A percentile compares a stretch with the other conserved stretches of the same genome.
Evolutionary conservation across 345 rosid species (phyloP).

Genomic region (Brassica rapa): DNA sequence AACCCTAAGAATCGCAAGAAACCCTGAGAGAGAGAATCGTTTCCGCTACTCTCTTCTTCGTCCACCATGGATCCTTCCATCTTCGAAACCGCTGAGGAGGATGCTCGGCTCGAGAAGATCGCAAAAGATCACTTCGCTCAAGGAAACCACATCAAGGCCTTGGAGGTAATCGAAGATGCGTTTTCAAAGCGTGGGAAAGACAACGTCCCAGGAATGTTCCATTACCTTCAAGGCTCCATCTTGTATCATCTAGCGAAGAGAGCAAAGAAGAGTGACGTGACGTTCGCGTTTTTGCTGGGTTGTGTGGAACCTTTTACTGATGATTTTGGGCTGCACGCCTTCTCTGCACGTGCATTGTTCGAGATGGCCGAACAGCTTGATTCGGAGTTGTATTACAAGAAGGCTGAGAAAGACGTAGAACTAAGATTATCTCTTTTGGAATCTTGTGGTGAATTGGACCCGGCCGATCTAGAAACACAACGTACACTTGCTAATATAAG

Average conservation of each 20-base stretch:
- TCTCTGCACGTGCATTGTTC: background rate
- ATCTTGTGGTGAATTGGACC: background rate
- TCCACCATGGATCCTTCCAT: background rate
- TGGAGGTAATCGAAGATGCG: conserved; percentile 20
- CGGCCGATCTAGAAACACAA: background rate
- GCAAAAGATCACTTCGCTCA: background rate
- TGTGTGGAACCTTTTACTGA: conserved; percentile 1
- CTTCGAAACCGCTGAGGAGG: background rate
- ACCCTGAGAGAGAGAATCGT: background rate
- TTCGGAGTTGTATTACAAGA: background rate
- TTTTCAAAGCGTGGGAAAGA: background rate
- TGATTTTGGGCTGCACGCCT: background rate
- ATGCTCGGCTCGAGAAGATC: background rate
- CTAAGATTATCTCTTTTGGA: background rate
- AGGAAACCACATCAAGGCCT: conserved; percentile 26
- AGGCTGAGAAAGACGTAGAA: background rate
- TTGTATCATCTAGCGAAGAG: background rate
- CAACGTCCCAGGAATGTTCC: background rate
- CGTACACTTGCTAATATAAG: background rate
- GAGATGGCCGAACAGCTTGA: background rate
- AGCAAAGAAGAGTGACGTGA: background rate
- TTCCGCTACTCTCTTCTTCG: background rate
- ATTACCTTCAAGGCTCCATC: background rate
- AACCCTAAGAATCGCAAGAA: background rate
- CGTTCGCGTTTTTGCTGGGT: conserved; percentile 2